Percentiles rank a stretch among this genome's conserved stretches.
Evolutionary conservation across 2,329 filamentous ascomycete species (phyloP).

Genomic region (Akanthomyces dipterigenus): DNA sequence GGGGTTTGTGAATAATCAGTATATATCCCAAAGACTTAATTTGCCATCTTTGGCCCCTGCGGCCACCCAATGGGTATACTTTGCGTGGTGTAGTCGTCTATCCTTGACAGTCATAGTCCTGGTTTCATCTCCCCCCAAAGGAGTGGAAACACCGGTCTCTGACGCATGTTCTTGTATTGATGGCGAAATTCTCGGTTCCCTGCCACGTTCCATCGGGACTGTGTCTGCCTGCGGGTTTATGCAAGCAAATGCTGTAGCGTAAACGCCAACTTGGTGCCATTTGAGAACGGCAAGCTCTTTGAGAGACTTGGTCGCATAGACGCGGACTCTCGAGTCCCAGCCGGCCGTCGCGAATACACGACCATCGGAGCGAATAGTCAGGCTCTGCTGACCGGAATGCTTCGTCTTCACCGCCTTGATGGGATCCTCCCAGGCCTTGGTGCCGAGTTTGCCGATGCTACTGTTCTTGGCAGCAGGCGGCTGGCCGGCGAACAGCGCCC

Average conservation of each 20-base stretch:
- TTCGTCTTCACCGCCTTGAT: slow-evolving; percentile 66
- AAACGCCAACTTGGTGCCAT: slow-evolving; percentile 88
- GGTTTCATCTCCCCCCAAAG: slow-evolving; percentile 8
- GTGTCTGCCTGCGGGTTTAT: slow-evolving; percentile 19
- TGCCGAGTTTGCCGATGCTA: not conserved
- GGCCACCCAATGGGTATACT: slow-evolving; percentile 77
- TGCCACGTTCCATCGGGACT: too few species aligned
- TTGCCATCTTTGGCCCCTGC: slow-evolving; percentile 93
- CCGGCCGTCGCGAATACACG: slow-evolving; percentile 84
- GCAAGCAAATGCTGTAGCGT: slow-evolving; percentile 66
- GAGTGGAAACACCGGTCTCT: not conserved
- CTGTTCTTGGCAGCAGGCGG: slow-evolving; percentile 9
- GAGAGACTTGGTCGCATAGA: slow-evolving; percentile 76
- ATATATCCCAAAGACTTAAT: slow-evolving; percentile 92
- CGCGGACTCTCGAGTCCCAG: slow-evolving; percentile 77
- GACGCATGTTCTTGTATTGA: not conserved
- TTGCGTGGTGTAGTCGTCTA: slow-evolving; percentile 56
- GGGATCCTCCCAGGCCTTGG: slow-evolving; percentile 37
- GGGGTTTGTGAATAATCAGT: slow-evolving; percentile 35
- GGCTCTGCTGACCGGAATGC: slow-evolving; percentile 81
- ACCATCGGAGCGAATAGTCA: slow-evolving; percentile 71
- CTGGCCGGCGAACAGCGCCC: slow-evolving; percentile 1
- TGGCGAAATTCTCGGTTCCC: not conserved
- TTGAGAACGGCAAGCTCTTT: slow-evolving; percentile 87
- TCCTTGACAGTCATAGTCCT: slow-evolving; percentile 44